phyloP scores from a whole-genome alignment of 441 rosid genomes.

The Gossypium lobatum region DNA sequence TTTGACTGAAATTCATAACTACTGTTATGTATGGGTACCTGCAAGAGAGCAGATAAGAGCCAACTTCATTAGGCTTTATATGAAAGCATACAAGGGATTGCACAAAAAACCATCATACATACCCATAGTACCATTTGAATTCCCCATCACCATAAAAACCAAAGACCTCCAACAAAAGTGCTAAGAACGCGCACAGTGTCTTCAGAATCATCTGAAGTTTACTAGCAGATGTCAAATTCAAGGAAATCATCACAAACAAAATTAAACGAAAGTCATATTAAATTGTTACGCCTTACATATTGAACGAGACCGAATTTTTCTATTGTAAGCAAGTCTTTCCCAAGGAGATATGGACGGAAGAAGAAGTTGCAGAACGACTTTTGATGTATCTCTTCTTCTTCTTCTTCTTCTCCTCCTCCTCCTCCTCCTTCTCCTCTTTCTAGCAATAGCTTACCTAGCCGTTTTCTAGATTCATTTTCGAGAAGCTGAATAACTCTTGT shows the following conservation, averaged over 20 bases:
- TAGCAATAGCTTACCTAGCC: constrained; percentile 39
- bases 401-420: constrained; percentile 19
- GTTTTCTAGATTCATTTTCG: constrained; percentile 44
- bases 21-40: constrained; percentile 76
- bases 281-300: constrained; percentile 45
- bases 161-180: constrained; percentile 60
- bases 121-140: constrained; percentile 88
- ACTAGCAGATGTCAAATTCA: constrained; percentile 11
- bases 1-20: constrained; percentile 85
- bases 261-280: background rate
- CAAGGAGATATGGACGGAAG: constrained; percentile 50
- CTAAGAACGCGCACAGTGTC: constrained; percentile 69
- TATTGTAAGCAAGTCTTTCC: constrained; percentile 54
- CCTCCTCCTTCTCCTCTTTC: constrained; percentile 25
- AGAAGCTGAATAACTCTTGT: constrained; percentile 50
- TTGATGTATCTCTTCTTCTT: constrained; percentile 18
- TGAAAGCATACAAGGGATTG: background rate
- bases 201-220: constrained; percentile 79
- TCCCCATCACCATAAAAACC: constrained; percentile 76
- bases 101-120: constrained; percentile 18
- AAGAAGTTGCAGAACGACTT: constrained; percentile 51
- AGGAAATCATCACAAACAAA: background rate
- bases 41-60: constrained; percentile 15
- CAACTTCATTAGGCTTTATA: background rate
- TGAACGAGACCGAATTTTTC: constrained; percentile 81